These are phyloP conservation scores for Orobanche coerulescens DNA, from an alignment of 257 asterid species.

Conservation along the genomic window DNA sequence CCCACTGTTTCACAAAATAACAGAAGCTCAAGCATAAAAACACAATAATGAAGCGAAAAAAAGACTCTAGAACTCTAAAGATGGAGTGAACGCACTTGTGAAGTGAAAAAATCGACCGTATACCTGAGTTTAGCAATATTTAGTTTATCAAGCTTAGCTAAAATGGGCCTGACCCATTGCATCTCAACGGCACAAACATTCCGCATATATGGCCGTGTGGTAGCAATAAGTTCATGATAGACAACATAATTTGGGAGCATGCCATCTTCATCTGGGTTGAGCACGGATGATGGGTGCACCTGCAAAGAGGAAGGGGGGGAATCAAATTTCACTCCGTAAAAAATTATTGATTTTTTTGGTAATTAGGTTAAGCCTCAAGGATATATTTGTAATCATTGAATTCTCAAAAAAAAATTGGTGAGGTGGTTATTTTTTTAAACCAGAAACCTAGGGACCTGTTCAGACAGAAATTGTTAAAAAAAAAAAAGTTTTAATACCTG, in stretches of 20 bases:
- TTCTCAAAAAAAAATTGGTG: background rate
- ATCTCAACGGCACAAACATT: constrained; percentile 81
- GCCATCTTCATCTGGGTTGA: constrained; percentile 79
- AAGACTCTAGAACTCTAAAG: background rate
- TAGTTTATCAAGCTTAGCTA: constrained; percentile 58
- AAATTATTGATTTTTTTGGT: background rate
- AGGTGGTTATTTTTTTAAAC: background rate
- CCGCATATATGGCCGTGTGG: constrained; percentile 81
- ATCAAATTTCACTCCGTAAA: no score
- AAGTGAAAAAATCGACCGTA: background rate
- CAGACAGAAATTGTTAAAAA: background rate
- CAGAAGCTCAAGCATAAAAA: constrained; percentile 5
- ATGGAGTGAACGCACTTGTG: background rate
- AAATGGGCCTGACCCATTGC: constrained; percentile 70
- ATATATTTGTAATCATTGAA: background rate
- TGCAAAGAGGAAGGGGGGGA: no score
- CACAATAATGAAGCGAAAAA: background rate
- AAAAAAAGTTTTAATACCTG: constrained; percentile 40
- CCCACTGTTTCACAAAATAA: constrained; percentile 40
- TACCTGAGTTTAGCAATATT: constrained; percentile 71
- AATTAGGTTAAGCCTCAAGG: background rate
- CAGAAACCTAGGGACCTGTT: background rate
- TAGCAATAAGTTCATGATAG: constrained; percentile 75
- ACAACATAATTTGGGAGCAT: constrained; percentile 75
- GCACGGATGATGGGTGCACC: constrained; percentile 86